Evolutionary conservation across 441 rosid species (phyloP).

Genomic region (Brassica balearica): DNA sequence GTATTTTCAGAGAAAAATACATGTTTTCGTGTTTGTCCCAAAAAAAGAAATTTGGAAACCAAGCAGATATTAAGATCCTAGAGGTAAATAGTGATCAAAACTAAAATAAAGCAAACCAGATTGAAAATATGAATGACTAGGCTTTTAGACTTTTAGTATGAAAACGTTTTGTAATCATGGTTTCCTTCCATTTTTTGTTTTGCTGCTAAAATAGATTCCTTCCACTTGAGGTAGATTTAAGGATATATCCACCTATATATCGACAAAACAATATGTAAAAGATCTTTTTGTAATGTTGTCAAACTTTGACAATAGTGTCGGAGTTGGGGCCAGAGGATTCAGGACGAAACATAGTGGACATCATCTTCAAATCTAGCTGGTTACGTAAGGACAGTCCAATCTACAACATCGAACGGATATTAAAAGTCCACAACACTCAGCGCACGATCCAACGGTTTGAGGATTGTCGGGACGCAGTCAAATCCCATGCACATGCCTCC

Average conservation of each 20-base stretch:
- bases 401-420: conserved; percentile 84
- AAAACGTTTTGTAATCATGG: background rate
- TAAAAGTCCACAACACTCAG: conserved; percentile 89
- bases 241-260: background rate
- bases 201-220: conserved; percentile 5
- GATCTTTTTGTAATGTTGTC: conserved; percentile 21
- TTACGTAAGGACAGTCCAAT: conserved; percentile 73
- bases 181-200: background rate
- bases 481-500: conserved; percentile 69
- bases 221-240: conserved; percentile 4
- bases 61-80: background rate
- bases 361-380: conserved; percentile 98
- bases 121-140: background rate
- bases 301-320: conserved; percentile 56
- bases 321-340: conserved; percentile 92
- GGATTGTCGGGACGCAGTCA: conserved; percentile 85
- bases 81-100: background rate
- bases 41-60: background rate
- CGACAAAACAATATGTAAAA: background rate
- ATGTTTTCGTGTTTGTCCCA: background rate
- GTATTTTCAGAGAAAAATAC: background rate
- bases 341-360: conserved; percentile 87
- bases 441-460: conserved; percentile 95
- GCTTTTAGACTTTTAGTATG: background rate
- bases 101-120: conserved; percentile 23